Conservation (phyloP, 2,329 filamentous ascomycete species). For the Venturia nashicola region DNA sequence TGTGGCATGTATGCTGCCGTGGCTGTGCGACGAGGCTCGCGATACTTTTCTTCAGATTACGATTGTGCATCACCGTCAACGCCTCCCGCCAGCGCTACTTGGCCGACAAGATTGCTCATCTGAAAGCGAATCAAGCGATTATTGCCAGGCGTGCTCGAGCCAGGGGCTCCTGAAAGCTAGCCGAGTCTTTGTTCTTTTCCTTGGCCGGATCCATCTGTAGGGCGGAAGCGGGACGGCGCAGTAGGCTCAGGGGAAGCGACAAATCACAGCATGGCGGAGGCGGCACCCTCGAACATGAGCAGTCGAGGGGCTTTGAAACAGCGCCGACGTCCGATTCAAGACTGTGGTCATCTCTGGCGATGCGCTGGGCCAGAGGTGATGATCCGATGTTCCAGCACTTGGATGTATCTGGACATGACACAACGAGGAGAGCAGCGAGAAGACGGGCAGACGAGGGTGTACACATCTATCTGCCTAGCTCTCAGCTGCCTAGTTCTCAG, state of each 20-base stretch:
- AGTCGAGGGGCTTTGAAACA: background rate
- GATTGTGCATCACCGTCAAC: background rate
- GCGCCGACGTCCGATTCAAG: background rate
- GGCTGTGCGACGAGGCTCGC: background rate
- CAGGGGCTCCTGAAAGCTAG: background rate
- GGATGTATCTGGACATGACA: too few relatives aligned
- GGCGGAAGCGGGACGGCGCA: background rate
- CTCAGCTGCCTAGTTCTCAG: too few relatives aligned
- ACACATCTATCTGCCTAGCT: too few relatives aligned
- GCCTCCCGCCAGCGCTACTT: background rate
- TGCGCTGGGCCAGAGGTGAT: background rate
- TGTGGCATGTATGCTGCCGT: background rate
- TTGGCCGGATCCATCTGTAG: background rate
- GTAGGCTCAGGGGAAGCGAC: background rate
- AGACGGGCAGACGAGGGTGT: background rate
- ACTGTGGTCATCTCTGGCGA: too few relatives aligned
- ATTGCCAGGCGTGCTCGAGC: too few relatives aligned
- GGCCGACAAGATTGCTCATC: background rate
- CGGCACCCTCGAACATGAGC: background rate
- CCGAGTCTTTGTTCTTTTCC: background rate
- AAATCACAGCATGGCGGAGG: background rate
- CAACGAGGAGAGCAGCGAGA: background rate
- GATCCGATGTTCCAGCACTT: too few relatives aligned
- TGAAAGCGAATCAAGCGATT: too few relatives aligned
- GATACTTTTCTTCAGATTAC: background rate